phyloP scores from a whole-genome alignment of 2,329 filamentous ascomycete species.

The Lachnellula willkommii region DNA sequence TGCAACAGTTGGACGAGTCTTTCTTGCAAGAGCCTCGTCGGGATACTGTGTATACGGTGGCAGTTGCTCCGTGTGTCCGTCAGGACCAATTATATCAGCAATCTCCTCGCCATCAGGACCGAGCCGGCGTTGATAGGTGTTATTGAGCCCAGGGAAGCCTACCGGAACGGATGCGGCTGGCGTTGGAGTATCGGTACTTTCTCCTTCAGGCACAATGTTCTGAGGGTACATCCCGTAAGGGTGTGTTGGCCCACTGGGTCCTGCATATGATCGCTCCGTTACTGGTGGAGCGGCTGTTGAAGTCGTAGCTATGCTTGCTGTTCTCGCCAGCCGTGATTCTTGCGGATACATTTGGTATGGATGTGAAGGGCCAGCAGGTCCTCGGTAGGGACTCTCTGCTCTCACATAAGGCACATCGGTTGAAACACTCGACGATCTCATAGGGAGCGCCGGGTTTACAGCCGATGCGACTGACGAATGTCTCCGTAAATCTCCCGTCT shows the following conservation, averaged over 20 bases:
- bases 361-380: constrained; percentile 66
- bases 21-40: constrained; percentile 61
- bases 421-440: constrained; percentile 27
- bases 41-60: constrained; percentile 90
- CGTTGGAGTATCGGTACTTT: constrained; percentile 34
- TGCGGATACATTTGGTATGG: constrained; percentile 85
- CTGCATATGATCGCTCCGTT: constrained; percentile 54
- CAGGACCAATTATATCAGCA: constrained; percentile 80
- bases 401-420: constrained; percentile 24
- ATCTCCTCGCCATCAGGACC: constrained; percentile 79
- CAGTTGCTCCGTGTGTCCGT: constrained; percentile 85
- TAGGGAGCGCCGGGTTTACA: constrained; percentile 9
- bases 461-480: constrained; percentile 15
- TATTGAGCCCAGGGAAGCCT: constrained; percentile 64
- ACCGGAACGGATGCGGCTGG: constrained; percentile 50
- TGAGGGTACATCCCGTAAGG: constrained; percentile 86
- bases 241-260: constrained; percentile 66
- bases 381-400: constrained; percentile 51
- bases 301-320: constrained; percentile 64
- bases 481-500: constrained; percentile 28
- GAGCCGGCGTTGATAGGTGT: constrained; percentile 64
- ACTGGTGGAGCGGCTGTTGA: constrained; percentile 53
- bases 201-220: constrained; percentile 60
- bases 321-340: constrained; percentile 50
- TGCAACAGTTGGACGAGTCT: constrained; percentile 35